These are phyloP conservation scores for Naganishia albida DNA, from an alignment of 1,284 basidiomycete genomes.

Conservation along the genomic window DNA sequence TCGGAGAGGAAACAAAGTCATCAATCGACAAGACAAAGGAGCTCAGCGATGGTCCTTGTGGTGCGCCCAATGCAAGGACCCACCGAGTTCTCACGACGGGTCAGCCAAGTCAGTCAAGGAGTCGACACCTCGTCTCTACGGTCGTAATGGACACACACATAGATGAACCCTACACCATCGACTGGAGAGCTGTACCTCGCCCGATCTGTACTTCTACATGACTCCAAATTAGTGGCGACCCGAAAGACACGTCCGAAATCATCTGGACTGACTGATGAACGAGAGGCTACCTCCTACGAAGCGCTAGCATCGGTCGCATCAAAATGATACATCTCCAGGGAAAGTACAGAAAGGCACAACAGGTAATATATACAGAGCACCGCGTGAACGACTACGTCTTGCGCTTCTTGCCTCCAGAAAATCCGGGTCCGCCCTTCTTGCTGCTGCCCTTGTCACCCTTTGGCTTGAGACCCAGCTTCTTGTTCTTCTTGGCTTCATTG, in stretches of 20 bases:
- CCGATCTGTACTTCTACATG: too few species aligned
- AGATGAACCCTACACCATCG: too few species aligned
- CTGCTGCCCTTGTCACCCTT: conserved; percentile 55
- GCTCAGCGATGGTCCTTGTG: background rate
- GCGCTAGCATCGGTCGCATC: background rate
- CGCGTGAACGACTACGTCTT: conserved; percentile 14
- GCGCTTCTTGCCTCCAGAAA: conserved; percentile 17
- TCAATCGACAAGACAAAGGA: conserved; percentile 1
- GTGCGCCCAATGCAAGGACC: background rate
- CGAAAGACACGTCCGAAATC: background rate
- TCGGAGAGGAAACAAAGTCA: background rate
- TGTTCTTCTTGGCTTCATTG: conserved; percentile 74
- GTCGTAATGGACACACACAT: too few species aligned
- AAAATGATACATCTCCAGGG: background rate
- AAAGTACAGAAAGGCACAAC: conserved; percentile 18
- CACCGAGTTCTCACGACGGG: conserved; percentile 12
- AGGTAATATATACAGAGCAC: background rate
- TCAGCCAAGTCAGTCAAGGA: too few species aligned
- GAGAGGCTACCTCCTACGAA: background rate
- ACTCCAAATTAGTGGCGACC: too few species aligned
- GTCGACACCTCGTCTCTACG: too few species aligned
- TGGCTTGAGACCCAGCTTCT: conserved; percentile 64
- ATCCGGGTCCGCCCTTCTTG: conserved; percentile 42
- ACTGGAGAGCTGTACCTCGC: too few species aligned
- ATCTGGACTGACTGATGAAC: background rate